Evolutionary conservation across 164 flowering plant genomes (phyloP).

Genomic region (Litsea cubeba): DNA sequence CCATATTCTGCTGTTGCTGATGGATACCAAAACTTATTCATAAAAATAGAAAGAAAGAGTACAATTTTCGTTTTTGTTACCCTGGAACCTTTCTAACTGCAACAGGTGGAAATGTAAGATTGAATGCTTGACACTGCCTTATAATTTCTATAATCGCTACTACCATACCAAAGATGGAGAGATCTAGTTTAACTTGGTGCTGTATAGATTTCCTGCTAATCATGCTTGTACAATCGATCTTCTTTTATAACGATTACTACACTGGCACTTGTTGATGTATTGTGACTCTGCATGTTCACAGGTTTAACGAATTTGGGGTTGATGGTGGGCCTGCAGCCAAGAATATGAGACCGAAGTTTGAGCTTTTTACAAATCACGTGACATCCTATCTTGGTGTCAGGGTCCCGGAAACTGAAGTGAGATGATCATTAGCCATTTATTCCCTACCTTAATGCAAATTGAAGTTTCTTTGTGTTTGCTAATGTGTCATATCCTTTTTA

Average conservation of each 20-base stretch:
- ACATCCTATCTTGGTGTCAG: neutral
- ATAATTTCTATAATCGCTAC: no score
- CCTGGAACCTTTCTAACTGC: no score
- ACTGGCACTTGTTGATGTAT: neutral
- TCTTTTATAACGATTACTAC: neutral
- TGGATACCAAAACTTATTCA: no score
- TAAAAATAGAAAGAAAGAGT: no score
- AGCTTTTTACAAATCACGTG: conserved; percentile 25
- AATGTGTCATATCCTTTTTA: neutral
- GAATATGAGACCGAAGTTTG: conserved; percentile 32
- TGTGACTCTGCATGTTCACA: conserved; percentile 6
- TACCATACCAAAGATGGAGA: no score
- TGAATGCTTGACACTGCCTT: no score
- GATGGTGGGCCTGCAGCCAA: conserved; percentile 57
- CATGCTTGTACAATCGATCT: no score
- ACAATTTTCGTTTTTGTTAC: no score
- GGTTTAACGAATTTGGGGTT: conserved; percentile 45
- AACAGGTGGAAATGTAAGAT: no score
- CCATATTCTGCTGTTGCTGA: no score
- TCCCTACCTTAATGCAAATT: neutral
- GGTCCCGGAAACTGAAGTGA: conserved; percentile 1
- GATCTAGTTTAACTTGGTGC: no score
- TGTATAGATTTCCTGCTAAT: no score
- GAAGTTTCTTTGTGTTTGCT: neutral
- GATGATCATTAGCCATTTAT: neutral